Conservation (phyloP, 768 basidiomycete species). For the Agrocybe chaxingu region DNA sequence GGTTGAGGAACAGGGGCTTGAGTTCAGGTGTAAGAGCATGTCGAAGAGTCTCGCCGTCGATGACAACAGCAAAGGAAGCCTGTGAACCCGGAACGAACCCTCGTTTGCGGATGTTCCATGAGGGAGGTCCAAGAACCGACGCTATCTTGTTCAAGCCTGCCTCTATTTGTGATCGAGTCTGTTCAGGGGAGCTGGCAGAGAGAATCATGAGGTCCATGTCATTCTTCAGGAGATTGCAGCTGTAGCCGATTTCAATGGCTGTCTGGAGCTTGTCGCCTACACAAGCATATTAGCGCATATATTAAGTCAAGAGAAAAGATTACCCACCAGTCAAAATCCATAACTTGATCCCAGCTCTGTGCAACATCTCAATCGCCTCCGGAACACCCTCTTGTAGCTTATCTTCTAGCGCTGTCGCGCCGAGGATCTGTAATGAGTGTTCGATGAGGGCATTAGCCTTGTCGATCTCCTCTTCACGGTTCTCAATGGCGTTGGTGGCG, state of each 20-base stretch:
- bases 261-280: slow-evolving; percentile 95
- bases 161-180: slow-evolving; percentile 83
- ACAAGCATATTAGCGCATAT: neutral
- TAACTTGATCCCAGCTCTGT: slow-evolving; percentile 92
- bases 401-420: slow-evolving; percentile 95
- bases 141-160: slow-evolving; percentile 94
- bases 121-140: slow-evolving; percentile 75
- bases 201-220: slow-evolving; percentile 98
- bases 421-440: slow-evolving; percentile 77
- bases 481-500: slow-evolving; percentile 71
- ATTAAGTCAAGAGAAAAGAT: neutral
- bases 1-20: slow-evolving; percentile 84
- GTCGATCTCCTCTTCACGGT: slow-evolving; percentile 90
- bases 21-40: slow-evolving; percentile 75
- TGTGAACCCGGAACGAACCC: slow-evolving; percentile 66
- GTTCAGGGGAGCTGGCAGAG: slow-evolving; percentile 75
- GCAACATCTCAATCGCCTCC: slow-evolving; percentile 89
- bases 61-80: slow-evolving; percentile 89
- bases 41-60: slow-evolving; percentile 90
- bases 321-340: slow-evolving; percentile 90
- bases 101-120: slow-evolving; percentile 54
- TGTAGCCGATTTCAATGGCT: slow-evolving; percentile 97
- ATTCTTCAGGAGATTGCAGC: slow-evolving; percentile 90
- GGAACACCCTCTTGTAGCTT: slow-evolving; percentile 97
- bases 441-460: slow-evolving; percentile 84